Percentiles rank a stretch among this genome's conserved stretches.
Evolutionary conservation across 345 rosid genomes (phyloP).

Genomic region (Pelargonium nanum): DNA sequence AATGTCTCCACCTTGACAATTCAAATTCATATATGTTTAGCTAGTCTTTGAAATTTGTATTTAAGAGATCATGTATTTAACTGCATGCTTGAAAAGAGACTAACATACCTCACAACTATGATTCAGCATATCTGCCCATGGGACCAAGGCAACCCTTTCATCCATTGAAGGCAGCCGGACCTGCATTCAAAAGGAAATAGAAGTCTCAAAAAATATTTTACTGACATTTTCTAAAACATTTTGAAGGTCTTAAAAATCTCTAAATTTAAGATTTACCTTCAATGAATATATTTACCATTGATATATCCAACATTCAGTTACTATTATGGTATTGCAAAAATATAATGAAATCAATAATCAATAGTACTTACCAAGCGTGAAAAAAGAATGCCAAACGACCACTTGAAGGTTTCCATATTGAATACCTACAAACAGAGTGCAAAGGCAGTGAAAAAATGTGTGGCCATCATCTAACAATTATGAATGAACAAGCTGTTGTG

Average conservation of each 20-base stretch:
- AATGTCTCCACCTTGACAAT: slow-evolving; percentile 69
- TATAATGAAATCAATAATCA: background rate
- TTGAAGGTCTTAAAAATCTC: background rate
- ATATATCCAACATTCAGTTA: background rate
- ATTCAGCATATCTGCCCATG: slow-evolving; percentile 99
- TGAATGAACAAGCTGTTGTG: background rate
- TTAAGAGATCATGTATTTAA: background rate
- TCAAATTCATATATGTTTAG: slow-evolving; percentile 10
- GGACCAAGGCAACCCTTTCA: slow-evolving; percentile 87
- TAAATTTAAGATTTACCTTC: background rate
- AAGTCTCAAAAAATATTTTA: background rate
- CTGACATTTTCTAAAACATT: background rate
- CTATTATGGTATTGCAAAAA: background rate
- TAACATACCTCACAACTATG: slow-evolving; percentile 76
- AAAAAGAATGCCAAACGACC: slow-evolving; percentile 96
- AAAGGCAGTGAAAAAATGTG: slow-evolving; percentile 12
- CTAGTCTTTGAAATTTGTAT: slow-evolving; percentile 5
- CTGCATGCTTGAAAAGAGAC: background rate
- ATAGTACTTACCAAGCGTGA: slow-evolving; percentile 75
- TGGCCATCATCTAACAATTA: background rate
- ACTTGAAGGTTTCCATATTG: slow-evolving; percentile 78
- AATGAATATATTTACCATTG: background rate
- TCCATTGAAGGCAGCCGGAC: slow-evolving; percentile 91
- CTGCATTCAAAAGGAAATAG: slow-evolving; percentile 21
- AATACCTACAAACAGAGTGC: slow-evolving; percentile 44